Conservation (phyloP, 2,329 filamentous ascomycete species). For the Penicillium sp. region DNA sequence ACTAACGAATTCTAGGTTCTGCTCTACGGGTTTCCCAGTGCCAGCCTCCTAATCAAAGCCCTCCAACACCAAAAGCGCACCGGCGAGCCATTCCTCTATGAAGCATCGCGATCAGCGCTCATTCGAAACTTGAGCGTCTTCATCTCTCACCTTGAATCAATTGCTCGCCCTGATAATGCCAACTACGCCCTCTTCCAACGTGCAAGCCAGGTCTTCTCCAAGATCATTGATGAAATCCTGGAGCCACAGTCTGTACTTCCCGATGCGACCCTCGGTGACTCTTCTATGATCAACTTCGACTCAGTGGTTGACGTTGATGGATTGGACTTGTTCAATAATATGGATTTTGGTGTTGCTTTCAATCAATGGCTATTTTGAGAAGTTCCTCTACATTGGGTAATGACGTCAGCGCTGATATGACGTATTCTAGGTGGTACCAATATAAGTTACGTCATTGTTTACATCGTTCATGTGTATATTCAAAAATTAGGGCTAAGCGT, state of each 20-base stretch:
- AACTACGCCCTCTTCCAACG: constrained; percentile 26
- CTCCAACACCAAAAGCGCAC: constrained; percentile 26
- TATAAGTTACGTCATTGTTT: too few species aligned
- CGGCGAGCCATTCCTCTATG: constrained; percentile 30
- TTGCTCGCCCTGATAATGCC: constrained; percentile 34
- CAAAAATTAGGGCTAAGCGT: too few species aligned
- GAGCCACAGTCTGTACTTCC: constrained; percentile 15
- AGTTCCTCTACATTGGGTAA: too few species aligned
- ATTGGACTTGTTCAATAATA: constrained; percentile 22
- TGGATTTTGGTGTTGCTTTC: constrained; percentile 23
- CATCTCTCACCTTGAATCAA: constrained; percentile 41
- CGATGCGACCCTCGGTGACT: background rate
- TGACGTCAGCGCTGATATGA: too few species aligned
- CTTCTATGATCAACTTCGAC: constrained; percentile 8
- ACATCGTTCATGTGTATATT: too few species aligned
- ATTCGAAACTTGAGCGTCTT: constrained; percentile 44
- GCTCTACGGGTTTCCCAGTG: constrained; percentile 29
- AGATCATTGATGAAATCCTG: constrained; percentile 30
- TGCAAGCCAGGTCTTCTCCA: constrained; percentile 21
- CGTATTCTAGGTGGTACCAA: too few species aligned
- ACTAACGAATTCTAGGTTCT: constrained; percentile 17
- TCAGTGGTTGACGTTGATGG: constrained; percentile 16
- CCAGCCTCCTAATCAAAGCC: constrained; percentile 27
- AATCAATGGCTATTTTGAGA: constrained; percentile 24
- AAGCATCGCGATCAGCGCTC: constrained; percentile 36